Conservation (phyloP, 2,329 filamentous ascomycete genomes). For the Westerdykella sp. region DNA sequence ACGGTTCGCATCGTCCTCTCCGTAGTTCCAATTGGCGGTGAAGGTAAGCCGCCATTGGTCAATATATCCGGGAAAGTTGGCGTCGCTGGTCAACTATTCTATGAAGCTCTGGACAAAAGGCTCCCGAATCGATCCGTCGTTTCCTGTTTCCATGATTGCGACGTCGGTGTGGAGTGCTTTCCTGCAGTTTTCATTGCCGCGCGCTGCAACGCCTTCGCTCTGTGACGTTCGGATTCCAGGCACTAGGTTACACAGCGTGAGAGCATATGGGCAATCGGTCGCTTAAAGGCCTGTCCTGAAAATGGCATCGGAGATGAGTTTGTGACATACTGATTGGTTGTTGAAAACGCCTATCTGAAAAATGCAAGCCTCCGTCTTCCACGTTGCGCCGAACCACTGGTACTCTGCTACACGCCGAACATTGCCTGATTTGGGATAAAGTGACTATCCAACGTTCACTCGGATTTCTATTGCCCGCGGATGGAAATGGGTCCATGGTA, state of each 20-base stretch:
- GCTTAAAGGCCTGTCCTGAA: too few species aligned
- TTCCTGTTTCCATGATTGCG: too few species aligned
- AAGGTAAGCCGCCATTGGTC: conserved; percentile 26
- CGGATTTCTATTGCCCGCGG: background rate
- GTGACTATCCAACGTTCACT: background rate
- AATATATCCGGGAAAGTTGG: conserved; percentile 12
- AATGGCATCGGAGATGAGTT: too few species aligned
- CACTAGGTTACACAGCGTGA: too few species aligned
- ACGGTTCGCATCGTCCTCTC: conserved; percentile 21
- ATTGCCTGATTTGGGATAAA: background rate
- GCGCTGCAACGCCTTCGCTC: too few species aligned
- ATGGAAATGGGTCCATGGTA: background rate
- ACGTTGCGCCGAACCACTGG: background rate
- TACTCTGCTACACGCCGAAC: background rate
- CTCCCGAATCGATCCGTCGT: background rate
- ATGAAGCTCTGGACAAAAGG: conserved; percentile 5
- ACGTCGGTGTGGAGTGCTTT: too few species aligned
- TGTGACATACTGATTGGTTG: too few species aligned
- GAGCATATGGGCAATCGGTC: too few species aligned
- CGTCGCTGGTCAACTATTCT: conserved; percentile 13
- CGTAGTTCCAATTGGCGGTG: conserved; percentile 31
- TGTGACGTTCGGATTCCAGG: too few species aligned
- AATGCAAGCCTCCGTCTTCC: background rate
- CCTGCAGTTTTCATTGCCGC: too few species aligned
- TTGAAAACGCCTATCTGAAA: too few species aligned